phyloP scores from a whole-genome alignment of 2,329 filamentous ascomycete species.

The Xylaria sp. region DNA sequence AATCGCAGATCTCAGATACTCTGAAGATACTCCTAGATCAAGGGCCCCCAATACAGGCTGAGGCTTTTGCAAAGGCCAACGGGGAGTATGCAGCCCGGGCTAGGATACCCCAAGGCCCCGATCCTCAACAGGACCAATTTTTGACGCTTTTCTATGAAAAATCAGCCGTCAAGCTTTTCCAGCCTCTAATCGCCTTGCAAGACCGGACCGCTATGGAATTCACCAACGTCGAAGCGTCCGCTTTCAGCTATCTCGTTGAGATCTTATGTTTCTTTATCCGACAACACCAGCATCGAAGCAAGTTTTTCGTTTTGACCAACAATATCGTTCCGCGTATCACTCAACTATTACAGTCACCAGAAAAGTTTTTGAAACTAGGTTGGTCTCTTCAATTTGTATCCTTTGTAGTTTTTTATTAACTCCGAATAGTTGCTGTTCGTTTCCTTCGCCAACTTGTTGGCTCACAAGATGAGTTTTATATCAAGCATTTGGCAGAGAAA shows the following conservation, averaged over 20 bases:
- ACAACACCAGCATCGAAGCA: slow-evolving; percentile 86
- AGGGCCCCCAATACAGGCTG: slow-evolving; percentile 61
- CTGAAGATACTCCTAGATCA: slow-evolving; percentile 92
- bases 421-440: slow-evolving; percentile 78
- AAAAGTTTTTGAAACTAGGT: slow-evolving; percentile 95
- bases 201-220: slow-evolving; percentile 75
- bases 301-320: slow-evolving; percentile 86
- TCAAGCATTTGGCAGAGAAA: slow-evolving; percentile 83
- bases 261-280: slow-evolving; percentile 94
- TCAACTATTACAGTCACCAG: slow-evolving; percentile 81
- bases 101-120: slow-evolving; percentile 58
- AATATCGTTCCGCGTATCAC: slow-evolving; percentile 81
- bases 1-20: slow-evolving; percentile 93
- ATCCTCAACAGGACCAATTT: slow-evolving; percentile 85
- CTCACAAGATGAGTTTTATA: slow-evolving; percentile 91
- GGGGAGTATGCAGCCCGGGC: slow-evolving; percentile 73
- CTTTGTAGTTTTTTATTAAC: slow-evolving; percentile 28
- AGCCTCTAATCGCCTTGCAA: slow-evolving; percentile 84
- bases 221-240: slow-evolving; percentile 83
- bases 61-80: slow-evolving; percentile 70
- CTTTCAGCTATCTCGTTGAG: slow-evolving; percentile 91
- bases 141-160: slow-evolving; percentile 89
- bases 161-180: slow-evolving; percentile 85
- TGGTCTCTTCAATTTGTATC: slow-evolving; percentile 49
- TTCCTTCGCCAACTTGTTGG: slow-evolving; percentile 90